These are phyloP conservation scores for Grosmannia penicillata DNA, from an alignment of 2,329 filamentous ascomycete genomes.

Conservation along the genomic window DNA sequence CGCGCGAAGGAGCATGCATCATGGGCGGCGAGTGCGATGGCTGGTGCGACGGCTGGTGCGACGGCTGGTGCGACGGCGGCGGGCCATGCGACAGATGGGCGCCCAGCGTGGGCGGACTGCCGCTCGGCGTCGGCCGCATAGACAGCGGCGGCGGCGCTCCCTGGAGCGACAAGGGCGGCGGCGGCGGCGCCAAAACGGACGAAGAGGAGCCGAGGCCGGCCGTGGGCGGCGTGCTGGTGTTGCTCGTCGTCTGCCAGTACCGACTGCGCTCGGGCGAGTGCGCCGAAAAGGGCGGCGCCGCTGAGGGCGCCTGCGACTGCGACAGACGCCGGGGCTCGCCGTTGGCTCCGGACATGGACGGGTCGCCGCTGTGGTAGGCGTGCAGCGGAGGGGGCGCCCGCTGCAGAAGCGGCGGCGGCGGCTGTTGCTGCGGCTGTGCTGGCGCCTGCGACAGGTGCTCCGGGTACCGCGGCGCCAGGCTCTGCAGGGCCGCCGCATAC, in stretches of 20 bases:
- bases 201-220: not conserved
- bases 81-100: not conserved
- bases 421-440: not conserved
- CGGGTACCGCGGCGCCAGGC: constrained; percentile 4
- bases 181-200: constrained; percentile 2
- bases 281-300: not conserved
- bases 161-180: constrained; percentile 7
- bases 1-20: not conserved
- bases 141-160: constrained; percentile 4
- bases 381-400: not conserved
- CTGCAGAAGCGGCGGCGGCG: not conserved
- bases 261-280: constrained; percentile 1
- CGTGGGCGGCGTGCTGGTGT: not conserved
- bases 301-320: constrained; percentile 1
- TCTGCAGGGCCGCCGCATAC: constrained; percentile 4
- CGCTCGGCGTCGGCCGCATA: constrained; percentile 6
- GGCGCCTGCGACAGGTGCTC: not conserved
- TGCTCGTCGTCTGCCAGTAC: constrained; percentile 1
- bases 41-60: not conserved
- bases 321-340: constrained; percentile 3
- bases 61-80: not conserved
- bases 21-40: constrained; percentile 3
- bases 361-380: constrained; percentile 3
- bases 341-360: no score
- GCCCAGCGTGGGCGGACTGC: not conserved